A percentile compares a stretch with the other conserved stretches of the same genome.
Evolutionary conservation across 352 stramenopile species (phyloP).

Genomic region (Pythium phragmiticola): DNA sequence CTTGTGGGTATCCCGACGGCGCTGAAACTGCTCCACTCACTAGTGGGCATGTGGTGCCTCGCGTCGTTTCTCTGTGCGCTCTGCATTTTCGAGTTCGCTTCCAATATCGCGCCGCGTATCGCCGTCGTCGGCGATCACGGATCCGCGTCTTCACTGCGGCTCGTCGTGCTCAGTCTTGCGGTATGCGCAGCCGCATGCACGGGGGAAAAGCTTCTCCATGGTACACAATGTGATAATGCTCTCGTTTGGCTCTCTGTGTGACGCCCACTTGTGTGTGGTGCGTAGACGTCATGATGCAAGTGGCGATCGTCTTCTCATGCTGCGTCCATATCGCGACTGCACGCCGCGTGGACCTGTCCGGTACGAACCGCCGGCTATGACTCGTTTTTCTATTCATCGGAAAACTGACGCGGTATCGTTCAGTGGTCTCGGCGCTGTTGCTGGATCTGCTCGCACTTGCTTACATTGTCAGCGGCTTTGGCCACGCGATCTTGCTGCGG

Average conservation of each 20-base stretch:
- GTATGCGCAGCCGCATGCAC: constrained; percentile 18
- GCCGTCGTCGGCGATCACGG: not conserved
- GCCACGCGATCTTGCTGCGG: constrained; percentile 58
- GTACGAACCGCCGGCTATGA: constrained; percentile 15
- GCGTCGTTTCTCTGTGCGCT: constrained; percentile 47
- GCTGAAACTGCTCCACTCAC: constrained; percentile 48
- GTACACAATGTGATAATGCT: not conserved
- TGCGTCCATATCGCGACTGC: constrained; percentile 39
- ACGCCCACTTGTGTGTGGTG: not conserved
- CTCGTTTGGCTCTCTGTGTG: not conserved
- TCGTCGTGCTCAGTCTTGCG: constrained; percentile 14
- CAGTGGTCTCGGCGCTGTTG: constrained; percentile 32
- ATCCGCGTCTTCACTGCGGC: constrained; percentile 13
- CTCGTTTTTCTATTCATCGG: not conserved
- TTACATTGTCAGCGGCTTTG: constrained; percentile 64
- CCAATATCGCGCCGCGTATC: constrained; percentile 34
- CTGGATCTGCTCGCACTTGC: constrained; percentile 55
- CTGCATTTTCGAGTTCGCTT: constrained; percentile 57
- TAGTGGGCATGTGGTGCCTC: constrained; percentile 50
- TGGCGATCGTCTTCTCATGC: constrained; percentile 32
- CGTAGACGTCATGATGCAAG: constrained; percentile 38
- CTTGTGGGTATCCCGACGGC: constrained; percentile 58
- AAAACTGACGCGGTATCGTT: not conserved
- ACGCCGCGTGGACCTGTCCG: constrained; percentile 40
- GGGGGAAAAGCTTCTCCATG: constrained; percentile 15